Evolutionary conservation across 108 stramenopile species (phyloP), one percentile per base, ranked within the genome.

Genomic region (Parietichytrium sp.): DNA sequence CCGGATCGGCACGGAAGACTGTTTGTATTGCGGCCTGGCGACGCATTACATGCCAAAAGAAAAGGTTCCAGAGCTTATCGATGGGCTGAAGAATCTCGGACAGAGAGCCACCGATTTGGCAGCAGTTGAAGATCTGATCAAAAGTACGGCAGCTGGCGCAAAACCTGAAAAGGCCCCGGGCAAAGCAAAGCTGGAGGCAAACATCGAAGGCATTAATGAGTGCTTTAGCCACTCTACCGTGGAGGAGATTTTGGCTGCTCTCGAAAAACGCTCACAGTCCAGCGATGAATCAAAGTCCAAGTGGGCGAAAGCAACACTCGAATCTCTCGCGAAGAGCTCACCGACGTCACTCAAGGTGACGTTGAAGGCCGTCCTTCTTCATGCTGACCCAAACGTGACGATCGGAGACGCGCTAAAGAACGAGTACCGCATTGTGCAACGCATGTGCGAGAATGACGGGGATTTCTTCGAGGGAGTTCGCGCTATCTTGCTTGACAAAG

Each of bases 401-500:
- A 80, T 95, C 45, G 91, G 72, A 1, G 92, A 94, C 52, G 86
- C 82, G 26, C 82, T 95, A 54, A 80, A 86, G 80, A 93, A 93
- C 93, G 97, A 96, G 82, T 95, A 89, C 80, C 85, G 94, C 79
- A 89, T 96, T 82, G 85, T 85, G 13, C 88, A 89, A 78, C 87
- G 86, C 6, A 92, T 88, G 48, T 81, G 31, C 47, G 42, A 20
- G 82, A 79, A 80, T 29, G 86, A 81, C 0, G 82, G 82, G 29
- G 98, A 99, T 82, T 99, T 99, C 87, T 93, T 91, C 81, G 96
- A 97, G 82, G 98, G 98, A 4, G 93, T 99, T n/a, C 91, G 97
- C 26, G 93, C 97, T 27, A 87, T 92, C n/a, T 85, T 99, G 48
- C 91, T 99, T 7, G 98, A 99, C 81, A 93, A 92, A 82, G 95